Percentiles rank a stretch among this genome's conserved stretches.
Conservation (phyloP, 768 basidiomycete genomes). For the Boletales sp. region DNA sequence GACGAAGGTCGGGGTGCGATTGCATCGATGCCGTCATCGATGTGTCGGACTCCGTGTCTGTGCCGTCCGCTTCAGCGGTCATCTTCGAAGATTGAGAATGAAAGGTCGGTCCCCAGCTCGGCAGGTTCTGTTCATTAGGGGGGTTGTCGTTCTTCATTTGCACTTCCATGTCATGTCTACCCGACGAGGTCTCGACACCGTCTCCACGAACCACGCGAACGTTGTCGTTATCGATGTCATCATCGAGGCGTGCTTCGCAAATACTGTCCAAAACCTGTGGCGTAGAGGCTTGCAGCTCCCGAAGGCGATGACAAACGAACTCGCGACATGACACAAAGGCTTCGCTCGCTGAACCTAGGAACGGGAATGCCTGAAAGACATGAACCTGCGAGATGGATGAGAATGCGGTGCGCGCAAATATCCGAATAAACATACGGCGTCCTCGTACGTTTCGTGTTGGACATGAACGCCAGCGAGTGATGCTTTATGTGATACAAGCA, state of each 20-base stretch:
- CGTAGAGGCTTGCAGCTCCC: conserved; percentile 45
- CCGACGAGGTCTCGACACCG: conserved; percentile 51
- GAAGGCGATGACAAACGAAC: conserved; percentile 62
- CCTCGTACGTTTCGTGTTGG: conserved; percentile 85
- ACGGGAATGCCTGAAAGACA: conserved; percentile 88
- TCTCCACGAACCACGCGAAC: conserved; percentile 72
- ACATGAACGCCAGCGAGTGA: conserved; percentile 81
- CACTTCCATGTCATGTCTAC: conserved; percentile 40
- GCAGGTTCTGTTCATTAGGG: conserved; percentile 36
- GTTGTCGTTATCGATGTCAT: conserved; percentile 67
- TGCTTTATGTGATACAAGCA: conserved; percentile 91
- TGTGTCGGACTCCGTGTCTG: conserved; percentile 1
- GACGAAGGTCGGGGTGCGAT: conserved; percentile 20
- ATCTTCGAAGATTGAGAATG: background rate
- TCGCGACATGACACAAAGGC: conserved; percentile 69
- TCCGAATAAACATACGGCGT: conserved; percentile 57
- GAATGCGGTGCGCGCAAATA: background rate
- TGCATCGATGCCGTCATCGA: conserved; percentile 10
- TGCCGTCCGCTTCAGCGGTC: background rate
- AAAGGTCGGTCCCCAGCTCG: conserved; percentile 48
- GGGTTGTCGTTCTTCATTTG: conserved; percentile 27
- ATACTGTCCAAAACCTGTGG: conserved; percentile 50
- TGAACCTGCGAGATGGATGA: conserved; percentile 54
- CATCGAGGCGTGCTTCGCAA: conserved; percentile 58
- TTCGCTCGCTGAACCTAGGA: conserved; percentile 59